phyloP scores from a whole-genome alignment of 2,329 filamentous ascomycete species.

The Cordyceps cicadae region DNA sequence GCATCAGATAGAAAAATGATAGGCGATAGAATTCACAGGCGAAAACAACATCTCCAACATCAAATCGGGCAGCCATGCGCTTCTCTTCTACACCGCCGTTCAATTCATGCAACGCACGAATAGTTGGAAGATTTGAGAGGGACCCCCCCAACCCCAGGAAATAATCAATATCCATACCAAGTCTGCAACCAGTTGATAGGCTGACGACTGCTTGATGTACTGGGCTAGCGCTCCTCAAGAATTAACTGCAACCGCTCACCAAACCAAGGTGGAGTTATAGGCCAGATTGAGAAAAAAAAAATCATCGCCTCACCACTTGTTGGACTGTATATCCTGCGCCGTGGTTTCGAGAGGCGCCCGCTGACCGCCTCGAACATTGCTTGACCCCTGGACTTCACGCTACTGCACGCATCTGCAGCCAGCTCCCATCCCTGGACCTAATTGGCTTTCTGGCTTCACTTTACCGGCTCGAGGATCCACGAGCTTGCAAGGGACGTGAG shows the following conservation, averaged over 20 bases:
- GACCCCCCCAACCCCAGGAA: background rate
- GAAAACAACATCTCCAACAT: slow-evolving; percentile 7
- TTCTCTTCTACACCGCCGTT: slow-evolving; percentile 4
- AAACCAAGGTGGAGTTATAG: background rate
- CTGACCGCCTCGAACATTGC: slow-evolving; percentile 4
- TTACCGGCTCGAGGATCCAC: background rate
- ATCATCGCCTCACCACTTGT: background rate
- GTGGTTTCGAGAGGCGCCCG: slow-evolving; percentile 2
- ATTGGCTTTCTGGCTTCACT: background rate
- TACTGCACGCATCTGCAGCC: slow-evolving; percentile 9
- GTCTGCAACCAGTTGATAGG: background rate
- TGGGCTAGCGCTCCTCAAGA: background rate
- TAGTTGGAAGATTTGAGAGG: background rate
- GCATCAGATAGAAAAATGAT: background rate
- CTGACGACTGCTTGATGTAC: background rate
- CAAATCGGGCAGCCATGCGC: slow-evolving; percentile 11
- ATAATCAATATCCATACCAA: background rate
- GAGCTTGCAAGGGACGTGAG: background rate
- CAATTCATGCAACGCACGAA: background rate
- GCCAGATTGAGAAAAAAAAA: background rate
- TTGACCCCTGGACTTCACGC: background rate
- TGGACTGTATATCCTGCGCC: background rate
- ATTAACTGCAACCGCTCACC: background rate
- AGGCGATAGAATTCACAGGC: slow-evolving; percentile 3
- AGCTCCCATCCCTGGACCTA: background rate